Percentiles rank a stretch among this genome's conserved stretches.
These are phyloP conservation scores for Kodamaea sagamina DNA, from an alignment of 805 yeast species.

Conservation along the genomic window DNA sequence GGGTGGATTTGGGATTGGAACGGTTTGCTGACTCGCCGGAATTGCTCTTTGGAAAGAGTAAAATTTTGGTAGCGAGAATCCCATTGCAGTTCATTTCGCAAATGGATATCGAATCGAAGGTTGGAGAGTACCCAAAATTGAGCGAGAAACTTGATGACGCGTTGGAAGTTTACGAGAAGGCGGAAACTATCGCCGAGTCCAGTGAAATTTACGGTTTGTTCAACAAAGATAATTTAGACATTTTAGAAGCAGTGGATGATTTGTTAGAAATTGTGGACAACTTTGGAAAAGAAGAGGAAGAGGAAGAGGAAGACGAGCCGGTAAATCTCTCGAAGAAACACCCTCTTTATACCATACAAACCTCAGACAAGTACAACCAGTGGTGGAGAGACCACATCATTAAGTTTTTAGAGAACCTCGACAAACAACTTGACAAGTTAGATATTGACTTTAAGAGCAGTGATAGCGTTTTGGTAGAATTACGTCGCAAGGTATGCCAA, in stretches of 20 bases:
- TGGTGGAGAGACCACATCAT: conserved; percentile 57
- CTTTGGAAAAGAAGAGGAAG: conserved; percentile 50
- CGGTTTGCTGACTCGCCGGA: conserved; percentile 48
- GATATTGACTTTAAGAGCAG: conserved; percentile 8
- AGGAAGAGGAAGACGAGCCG: conserved; percentile 32
- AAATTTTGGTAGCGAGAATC: conserved; percentile 57
- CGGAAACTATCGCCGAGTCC: conserved; percentile 32
- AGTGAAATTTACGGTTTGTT: conserved; percentile 31
- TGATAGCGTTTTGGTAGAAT: conserved; percentile 20
- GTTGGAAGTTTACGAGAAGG: conserved; percentile 46
- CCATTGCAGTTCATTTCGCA: conserved; percentile 59
- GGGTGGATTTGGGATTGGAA: conserved; percentile 60
- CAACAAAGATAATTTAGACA: conserved; percentile 48
- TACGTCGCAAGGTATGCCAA: conserved; percentile 45
- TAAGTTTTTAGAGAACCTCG: conserved; percentile 33
- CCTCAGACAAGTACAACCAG: conserved; percentile 46
- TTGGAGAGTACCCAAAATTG: conserved; percentile 35
- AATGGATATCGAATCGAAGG: conserved; percentile 44
- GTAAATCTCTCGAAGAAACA: conserved; percentile 48
- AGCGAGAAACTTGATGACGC: conserved; percentile 47
- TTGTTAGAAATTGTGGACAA: conserved; percentile 65
- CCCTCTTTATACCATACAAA: conserved; percentile 51
- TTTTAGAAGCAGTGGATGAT: conserved; percentile 63
- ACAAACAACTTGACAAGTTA: conserved; percentile 19
- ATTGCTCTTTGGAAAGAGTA: conserved; percentile 54